Evolutionary conservation across 192 early-diverging fungal genomes (phyloP), one percentile per base, ranked within the genome.

Genomic region (Lobosporangium transversale): DNA sequence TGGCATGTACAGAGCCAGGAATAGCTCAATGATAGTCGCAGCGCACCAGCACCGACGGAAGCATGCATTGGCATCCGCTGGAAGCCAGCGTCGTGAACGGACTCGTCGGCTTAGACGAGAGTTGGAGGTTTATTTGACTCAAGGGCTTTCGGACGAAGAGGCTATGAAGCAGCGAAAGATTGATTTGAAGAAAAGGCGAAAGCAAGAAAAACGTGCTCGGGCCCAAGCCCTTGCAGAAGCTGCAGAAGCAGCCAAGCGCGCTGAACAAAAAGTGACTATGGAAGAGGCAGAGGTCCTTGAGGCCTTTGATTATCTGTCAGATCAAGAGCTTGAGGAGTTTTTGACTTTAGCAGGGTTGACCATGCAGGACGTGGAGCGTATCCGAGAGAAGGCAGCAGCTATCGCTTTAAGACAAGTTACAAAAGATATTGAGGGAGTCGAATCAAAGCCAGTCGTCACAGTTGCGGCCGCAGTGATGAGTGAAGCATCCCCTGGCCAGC

Each of bases 201-300:
- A 49, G 27, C 29, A 49, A 21, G 56, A 56, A 30, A 58, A 58
- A 53, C 55, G 56, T 1, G 66, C 47, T 3, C 24, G 18, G 29
- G 47, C 35, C 10, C 27, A 33, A 24, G 60, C 48, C 10, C 26
- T n/a, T 4, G 56, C 48, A 4, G 37, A 33, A 21, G 66, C 53
- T n/a, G 48, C 30, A 26, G 48, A 66, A 26, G 33, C 50, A 20
- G 44, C 53, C 27, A 23, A 23, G 20, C 61, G 58, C 15, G 23
- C 33, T 17, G 62, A 21, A 4, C 26, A 32, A 26, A 52, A 58
- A 44, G 54, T 71, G 4, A 62, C 64, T 2, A 65, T 74, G 53
- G 73, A 76, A n/a, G 73, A 76, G 45, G 56, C 59, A 17, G 73
- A 76, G 37, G 33, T 76, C 5, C 24, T 76, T 31, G 73, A 76